A percentile compares a stretch with the other conserved stretches of the same genome.
These are phyloP conservation scores for Coniochaeta prunicola DNA, from an alignment of 2,329 filamentous ascomycete species.

Conservation along the genomic window DNA sequence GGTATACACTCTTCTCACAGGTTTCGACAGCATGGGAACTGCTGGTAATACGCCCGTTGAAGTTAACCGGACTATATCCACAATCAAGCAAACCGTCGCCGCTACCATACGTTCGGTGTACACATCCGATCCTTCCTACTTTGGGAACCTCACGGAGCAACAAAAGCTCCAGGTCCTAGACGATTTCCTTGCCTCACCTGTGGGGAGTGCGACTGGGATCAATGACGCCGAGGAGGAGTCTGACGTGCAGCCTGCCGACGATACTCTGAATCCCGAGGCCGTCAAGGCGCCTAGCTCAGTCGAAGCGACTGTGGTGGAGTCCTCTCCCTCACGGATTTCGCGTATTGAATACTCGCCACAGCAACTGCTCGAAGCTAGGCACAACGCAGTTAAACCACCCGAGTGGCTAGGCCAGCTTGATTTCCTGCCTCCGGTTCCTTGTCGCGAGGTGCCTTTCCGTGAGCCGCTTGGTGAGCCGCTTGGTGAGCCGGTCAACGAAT, in stretches of 20 bases:
- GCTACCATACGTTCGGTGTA: background rate
- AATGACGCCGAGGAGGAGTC: background rate
- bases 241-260: background rate
- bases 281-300: background rate
- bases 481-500: background rate
- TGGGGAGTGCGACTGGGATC: background rate
- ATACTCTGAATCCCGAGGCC: background rate
- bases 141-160: background rate
- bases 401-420: background rate
- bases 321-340: background rate
- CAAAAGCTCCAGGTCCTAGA: background rate
- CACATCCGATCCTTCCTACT: background rate
- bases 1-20: background rate
- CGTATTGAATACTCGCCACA: background rate
- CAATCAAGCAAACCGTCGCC: background rate
- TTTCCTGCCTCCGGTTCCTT: background rate
- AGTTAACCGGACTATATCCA: background rate
- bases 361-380: background rate
- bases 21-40: background rate
- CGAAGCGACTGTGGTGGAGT: background rate
- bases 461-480: background rate
- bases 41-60: background rate
- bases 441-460: background rate
- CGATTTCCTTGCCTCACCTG: background rate
- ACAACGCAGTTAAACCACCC: background rate